A percentile compares a stretch with the other conserved stretches of the same genome.
These are phyloP conservation scores for Stenogyne calaminthoides DNA, from an alignment of 305 asterid species.

Conservation along the genomic window DNA sequence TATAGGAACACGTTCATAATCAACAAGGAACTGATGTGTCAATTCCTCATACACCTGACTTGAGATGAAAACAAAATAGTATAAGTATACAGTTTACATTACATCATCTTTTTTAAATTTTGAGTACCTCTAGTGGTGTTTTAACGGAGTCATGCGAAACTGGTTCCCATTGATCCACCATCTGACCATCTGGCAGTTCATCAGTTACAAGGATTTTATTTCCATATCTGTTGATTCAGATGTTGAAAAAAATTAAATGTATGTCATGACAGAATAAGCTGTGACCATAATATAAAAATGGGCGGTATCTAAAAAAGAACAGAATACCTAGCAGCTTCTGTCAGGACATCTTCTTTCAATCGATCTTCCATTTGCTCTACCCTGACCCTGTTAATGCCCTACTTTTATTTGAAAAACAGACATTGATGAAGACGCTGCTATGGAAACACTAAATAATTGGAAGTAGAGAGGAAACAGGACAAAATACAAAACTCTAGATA, in stretches of 20 bases:
- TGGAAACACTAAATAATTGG: constrained; percentile 24
- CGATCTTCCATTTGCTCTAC: constrained; percentile 99
- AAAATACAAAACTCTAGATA: constrained; percentile 24
- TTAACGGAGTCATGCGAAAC: constrained; percentile 76
- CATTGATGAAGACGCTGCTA: constrained; percentile 39
- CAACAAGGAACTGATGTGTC: constrained; percentile 78
- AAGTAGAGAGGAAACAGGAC: constrained; percentile 27
- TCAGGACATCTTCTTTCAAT: constrained; percentile 84
- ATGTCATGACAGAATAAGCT: constrained; percentile 25
- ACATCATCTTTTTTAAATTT: constrained; percentile 18
- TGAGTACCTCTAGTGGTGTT: constrained; percentile 91
- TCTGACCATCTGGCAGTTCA: constrained; percentile 99
- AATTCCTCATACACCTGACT: constrained; percentile 88
- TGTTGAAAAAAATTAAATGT: constrained; percentile 33
- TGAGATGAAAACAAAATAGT: constrained; percentile 35
- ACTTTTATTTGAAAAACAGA: constrained; percentile 62
- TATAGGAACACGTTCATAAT: constrained; percentile 94
- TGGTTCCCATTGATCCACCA: constrained; percentile 99
- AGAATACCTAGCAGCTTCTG: constrained; percentile 86
- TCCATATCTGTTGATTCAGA: constrained; percentile 77
- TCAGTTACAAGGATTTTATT: constrained; percentile 98
- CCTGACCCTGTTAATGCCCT: constrained; percentile 99
- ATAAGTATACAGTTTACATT: constrained; percentile 37
- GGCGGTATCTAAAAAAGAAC: constrained; percentile 22
- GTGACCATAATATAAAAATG: constrained; percentile 6